These are phyloP conservation scores for Euphorbia pulcherrima DNA, from an alignment of 345 rosid species.

Conservation along the genomic window DNA sequence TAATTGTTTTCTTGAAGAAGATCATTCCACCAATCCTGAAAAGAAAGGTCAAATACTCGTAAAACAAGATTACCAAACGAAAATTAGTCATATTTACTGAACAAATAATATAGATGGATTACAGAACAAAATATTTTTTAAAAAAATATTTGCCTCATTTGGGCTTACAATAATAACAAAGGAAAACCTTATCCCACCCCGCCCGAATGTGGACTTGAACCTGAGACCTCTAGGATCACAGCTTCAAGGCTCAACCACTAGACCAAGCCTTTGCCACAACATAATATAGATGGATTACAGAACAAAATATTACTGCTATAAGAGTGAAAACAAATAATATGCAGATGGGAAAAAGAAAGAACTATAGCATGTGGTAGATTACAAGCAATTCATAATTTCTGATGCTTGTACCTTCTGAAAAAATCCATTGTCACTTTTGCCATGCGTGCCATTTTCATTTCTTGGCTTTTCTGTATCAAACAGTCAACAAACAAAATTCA, in stretches of 20 bases:
- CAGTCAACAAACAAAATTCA: background rate
- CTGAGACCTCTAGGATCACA: no score
- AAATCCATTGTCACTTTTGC: constrained; percentile 54
- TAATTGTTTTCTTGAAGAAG: constrained; percentile 70
- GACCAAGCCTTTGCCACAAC: no score
- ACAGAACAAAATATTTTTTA: background rate
- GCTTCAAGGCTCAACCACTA: no score
- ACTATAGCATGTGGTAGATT: background rate
- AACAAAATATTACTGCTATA: background rate
- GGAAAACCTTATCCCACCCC: no score
- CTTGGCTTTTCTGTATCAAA: constrained; percentile 53
- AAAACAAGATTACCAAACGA: background rate
- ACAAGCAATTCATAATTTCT: background rate
- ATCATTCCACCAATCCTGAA: constrained; percentile 97
- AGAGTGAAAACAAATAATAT: constrained; percentile 2
- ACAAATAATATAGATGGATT: background rate
- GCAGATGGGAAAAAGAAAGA: background rate
- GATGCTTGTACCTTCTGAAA: constrained; percentile 54
- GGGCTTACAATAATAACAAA: no score
- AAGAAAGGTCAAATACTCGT: background rate
- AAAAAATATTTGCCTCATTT: no score
- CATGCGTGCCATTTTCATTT: constrained; percentile 45
- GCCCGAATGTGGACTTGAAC: no score
- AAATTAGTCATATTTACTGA: background rate
- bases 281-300: background rate